phyloP scores from a whole-genome alignment of 2,329 filamentous ascomycete species.

The Chaetomiaceae sp. region DNA sequence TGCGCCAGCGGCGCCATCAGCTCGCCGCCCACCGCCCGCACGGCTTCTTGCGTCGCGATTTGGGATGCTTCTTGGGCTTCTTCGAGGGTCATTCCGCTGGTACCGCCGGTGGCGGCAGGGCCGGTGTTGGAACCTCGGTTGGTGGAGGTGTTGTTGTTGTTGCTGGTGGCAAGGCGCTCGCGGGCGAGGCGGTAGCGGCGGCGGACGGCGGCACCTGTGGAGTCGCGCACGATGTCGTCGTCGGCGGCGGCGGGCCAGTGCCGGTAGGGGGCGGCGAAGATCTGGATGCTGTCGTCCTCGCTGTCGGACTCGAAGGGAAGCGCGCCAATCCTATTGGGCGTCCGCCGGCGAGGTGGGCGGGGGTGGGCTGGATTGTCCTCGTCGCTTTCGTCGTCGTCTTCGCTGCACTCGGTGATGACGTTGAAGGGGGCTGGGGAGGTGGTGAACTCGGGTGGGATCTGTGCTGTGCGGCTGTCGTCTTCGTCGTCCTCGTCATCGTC shows the following conservation, averaged over 20 bases:
- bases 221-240: constrained; percentile 15
- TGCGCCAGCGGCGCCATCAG: constrained; percentile 69
- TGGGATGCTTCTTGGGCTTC: constrained; percentile 46
- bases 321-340: constrained; percentile 50
- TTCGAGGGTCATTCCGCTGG: constrained; percentile 32
- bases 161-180: neutral
- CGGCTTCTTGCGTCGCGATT: constrained; percentile 52
- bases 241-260: constrained; percentile 16
- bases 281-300: constrained; percentile 34
- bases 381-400: constrained; percentile 56
- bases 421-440: constrained; percentile 45
- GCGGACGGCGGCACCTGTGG: neutral
- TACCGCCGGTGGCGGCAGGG: constrained; percentile 26
- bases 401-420: constrained; percentile 57
- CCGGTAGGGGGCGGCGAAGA: neutral
- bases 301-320: constrained; percentile 51
- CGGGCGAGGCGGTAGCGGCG: neutral
- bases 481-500: constrained; percentile 38
- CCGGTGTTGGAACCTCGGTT: neutral
- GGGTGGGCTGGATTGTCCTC: constrained; percentile 24
- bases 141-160: neutral
- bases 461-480: constrained; percentile 45
- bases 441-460: constrained; percentile 55
- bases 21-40: constrained; percentile 53
- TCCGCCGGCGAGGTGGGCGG: constrained; percentile 32